A percentile compares a stretch with the other conserved stretches of the same genome.
Conservation (phyloP, 1,284 basidiomycete species). For the Fomitopsis schrenkii region DNA sequence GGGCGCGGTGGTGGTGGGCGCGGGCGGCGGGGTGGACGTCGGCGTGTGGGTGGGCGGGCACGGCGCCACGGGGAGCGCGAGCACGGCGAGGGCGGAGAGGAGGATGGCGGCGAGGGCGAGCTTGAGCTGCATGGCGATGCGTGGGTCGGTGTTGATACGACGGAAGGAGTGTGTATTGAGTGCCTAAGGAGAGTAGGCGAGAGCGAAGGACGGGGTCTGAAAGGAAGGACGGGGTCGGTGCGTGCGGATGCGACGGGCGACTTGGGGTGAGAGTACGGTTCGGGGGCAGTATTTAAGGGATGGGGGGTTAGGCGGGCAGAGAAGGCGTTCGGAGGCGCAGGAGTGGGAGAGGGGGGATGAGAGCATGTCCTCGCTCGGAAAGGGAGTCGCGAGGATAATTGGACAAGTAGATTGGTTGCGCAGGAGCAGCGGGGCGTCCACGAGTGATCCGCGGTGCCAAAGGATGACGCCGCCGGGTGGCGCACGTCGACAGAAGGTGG, state of each 20-base stretch:
- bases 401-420: too few species aligned
- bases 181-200: background rate
- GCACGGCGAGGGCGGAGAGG: background rate
- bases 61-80: background rate
- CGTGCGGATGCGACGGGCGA: background rate
- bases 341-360: background rate
- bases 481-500: too few species aligned
- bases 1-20: background rate
- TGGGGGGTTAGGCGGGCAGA: too few species aligned
- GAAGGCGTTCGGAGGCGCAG: background rate
- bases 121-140: background rate
- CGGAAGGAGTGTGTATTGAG: background rate
- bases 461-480: too few species aligned
- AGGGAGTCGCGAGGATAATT: too few species aligned
- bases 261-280: background rate
- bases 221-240: background rate
- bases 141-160: background rate
- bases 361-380: background rate
- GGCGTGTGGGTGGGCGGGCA: too few species aligned
- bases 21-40: too few species aligned
- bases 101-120: conserved; percentile 1
- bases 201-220: background rate
- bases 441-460: too few species aligned
- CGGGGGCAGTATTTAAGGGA: background rate
- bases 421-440: too few species aligned